Percentiles rank a stretch among this genome's conserved stretches.
Evolutionary conservation across 176 grass and related monocot genomes (phyloP).

Genomic region (Eragrostis curvula): DNA sequence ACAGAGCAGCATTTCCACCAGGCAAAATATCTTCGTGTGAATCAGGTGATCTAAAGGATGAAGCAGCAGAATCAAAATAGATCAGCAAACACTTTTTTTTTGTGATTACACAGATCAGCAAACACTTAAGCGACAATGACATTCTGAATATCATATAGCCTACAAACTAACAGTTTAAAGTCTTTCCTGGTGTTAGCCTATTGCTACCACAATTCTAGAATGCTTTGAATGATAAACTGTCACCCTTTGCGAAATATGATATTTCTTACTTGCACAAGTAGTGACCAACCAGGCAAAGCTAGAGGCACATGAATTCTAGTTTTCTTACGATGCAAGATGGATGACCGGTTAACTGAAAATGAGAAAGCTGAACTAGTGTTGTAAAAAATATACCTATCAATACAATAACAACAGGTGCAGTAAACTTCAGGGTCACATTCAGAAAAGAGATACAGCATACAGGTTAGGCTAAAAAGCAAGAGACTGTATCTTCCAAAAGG

Average conservation of each 20-base stretch:
- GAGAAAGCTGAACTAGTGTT: background rate
- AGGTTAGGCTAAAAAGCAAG: background rate
- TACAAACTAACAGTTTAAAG: background rate
- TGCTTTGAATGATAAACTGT: background rate
- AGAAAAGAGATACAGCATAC: too few species aligned
- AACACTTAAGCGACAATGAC: background rate
- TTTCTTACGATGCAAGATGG: background rate
- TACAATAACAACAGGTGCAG: background rate
- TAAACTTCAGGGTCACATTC: too few species aligned
- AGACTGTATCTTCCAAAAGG: background rate
- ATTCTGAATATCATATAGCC: background rate
- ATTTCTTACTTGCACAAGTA: background rate
- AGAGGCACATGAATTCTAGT: background rate
- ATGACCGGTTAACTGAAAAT: too few species aligned
- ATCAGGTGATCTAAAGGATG: conserved; percentile 45
- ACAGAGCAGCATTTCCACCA: conserved; percentile 64
- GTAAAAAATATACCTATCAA: background rate
- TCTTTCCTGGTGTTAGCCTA: background rate
- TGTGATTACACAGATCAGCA: too few species aligned
- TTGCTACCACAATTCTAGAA: background rate
- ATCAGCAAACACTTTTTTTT: background rate
- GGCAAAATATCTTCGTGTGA: conserved; percentile 67
- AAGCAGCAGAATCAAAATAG: conserved; percentile 27
- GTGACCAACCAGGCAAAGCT: background rate
- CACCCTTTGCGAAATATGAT: background rate